Percentiles rank a stretch among this genome's conserved stretches.
These are phyloP conservation scores for Cyclotella baltica DNA, from an alignment of 108 stramenopile species.

Conservation along the genomic window DNA sequence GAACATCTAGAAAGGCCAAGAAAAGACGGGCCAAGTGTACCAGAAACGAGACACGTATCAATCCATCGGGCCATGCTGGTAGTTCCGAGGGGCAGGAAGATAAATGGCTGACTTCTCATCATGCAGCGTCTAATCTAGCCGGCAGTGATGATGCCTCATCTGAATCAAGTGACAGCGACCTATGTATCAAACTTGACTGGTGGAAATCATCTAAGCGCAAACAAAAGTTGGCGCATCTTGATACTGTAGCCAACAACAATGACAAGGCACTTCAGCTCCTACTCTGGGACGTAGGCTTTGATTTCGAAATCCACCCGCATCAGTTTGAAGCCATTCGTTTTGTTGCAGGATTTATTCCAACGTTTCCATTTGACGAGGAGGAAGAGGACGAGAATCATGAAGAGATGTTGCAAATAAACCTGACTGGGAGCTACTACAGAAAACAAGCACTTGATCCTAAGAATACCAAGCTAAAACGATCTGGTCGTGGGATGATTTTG, in stretches of 20 bases:
- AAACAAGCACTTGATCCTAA: slow-evolving; percentile 16
- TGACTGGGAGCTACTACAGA: not conserved
- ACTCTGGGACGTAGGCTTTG: slow-evolving; percentile 44
- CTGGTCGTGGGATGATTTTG: slow-evolving; percentile 21
- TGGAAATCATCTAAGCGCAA: not conserved
- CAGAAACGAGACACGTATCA: not conserved
- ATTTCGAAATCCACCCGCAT: slow-evolving; percentile 31
- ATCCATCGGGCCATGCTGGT: not conserved
- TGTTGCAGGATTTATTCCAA: slow-evolving; percentile 35
- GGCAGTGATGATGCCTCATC: not conserved
- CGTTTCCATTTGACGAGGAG: slow-evolving; percentile 40
- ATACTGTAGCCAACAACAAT: not conserved
- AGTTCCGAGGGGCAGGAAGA: not conserved
- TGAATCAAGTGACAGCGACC: not conserved
- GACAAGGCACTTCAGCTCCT: slow-evolving; percentile 34
- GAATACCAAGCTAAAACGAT: not conserved
- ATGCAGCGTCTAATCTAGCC: not conserved
- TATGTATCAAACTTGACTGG: not conserved
- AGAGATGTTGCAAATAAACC: slow-evolving; percentile 20
- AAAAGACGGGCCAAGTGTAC: not conserved
- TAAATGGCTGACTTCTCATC: slow-evolving; percentile 7
- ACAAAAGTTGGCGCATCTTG: slow-evolving; percentile 25
- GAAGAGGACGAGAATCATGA: not conserved
- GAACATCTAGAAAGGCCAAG: too few relatives aligned
- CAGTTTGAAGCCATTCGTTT: slow-evolving; percentile 57